Conservation (phyloP, 2,329 filamentous ascomycete genomes). For the Bipolaris gigantea region DNA sequence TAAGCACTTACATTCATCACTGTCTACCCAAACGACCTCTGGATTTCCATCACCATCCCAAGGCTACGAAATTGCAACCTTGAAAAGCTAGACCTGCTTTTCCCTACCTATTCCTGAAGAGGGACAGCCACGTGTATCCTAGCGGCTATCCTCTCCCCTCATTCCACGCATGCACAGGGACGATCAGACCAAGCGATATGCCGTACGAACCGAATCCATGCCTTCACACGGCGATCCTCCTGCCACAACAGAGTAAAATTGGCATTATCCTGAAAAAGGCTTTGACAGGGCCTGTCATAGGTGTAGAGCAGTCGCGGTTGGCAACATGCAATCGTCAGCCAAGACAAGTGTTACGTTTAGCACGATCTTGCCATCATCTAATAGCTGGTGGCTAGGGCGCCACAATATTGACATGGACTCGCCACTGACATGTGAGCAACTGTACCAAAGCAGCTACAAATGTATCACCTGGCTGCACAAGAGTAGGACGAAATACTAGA, state of each 20-base stretch:
- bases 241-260: too few species aligned
- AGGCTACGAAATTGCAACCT: neutral
- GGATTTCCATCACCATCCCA: too few species aligned
- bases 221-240: neutral
- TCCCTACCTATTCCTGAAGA: neutral
- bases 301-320: neutral
- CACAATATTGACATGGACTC: neutral
- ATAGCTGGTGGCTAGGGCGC: neutral
- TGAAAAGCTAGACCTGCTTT: neutral
- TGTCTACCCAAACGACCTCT: neutral
- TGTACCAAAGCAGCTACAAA: neutral
- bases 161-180: neutral
- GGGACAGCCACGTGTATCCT: neutral
- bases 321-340: neutral
- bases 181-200: too few species aligned
- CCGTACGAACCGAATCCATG: neutral
- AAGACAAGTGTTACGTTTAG: neutral
- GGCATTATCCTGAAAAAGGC: neutral
- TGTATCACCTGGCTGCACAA: neutral
- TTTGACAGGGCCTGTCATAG: neutral
- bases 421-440: neutral
- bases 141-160: neutral
- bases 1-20: too few species aligned
- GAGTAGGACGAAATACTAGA: too few species aligned
- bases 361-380: neutral